These are phyloP conservation scores for Fusarium lyarnte DNA, from an alignment of 2,329 filamentous ascomycete species.

Conservation along the genomic window DNA sequence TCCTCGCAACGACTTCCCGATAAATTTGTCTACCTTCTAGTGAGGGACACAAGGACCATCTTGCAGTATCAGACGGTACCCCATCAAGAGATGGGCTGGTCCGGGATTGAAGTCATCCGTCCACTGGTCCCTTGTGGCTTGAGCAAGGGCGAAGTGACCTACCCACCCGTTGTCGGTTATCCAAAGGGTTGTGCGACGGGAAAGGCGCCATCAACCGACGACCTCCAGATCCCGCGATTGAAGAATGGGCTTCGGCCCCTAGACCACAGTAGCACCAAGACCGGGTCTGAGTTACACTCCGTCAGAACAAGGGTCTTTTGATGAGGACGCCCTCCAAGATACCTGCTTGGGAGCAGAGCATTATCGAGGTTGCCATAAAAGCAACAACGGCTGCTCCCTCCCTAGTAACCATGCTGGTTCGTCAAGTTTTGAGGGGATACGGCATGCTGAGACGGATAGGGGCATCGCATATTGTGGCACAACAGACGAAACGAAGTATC, in stretches of 20 bases:
- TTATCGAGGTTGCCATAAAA: neutral
- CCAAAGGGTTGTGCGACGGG: conserved; percentile 16
- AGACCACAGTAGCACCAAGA: conserved; percentile 1
- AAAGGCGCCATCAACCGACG: conserved; percentile 14
- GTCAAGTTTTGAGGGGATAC: neutral
- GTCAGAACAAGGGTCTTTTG: neutral
- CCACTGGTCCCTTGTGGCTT: conserved; percentile 30
- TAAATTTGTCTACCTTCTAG: neutral
- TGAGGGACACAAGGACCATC: conserved; percentile 1
- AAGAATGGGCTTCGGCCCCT: conserved; percentile 5
- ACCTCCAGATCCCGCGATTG: conserved; percentile 21
- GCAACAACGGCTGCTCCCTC: neutral
- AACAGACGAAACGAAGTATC: neutral
- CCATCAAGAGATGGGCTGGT: neutral
- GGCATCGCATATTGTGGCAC: conserved; percentile 8
- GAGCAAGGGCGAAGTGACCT: conserved; percentile 12
- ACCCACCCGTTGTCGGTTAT: conserved; percentile 3
- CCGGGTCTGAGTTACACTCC: conserved; percentile 3
- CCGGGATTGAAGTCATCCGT: conserved; percentile 3
- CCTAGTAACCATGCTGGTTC: neutral
- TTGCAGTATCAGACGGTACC: neutral
- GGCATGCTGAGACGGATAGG: conserved; percentile 6
- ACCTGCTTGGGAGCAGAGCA: neutral
- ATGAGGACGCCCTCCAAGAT: neutral
- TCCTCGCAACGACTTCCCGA: conserved; percentile 32